These are phyloP conservation scores for Dictyostelium purpureum DNA, from an alignment of 78 protist species.

Conservation along the genomic window DNA sequence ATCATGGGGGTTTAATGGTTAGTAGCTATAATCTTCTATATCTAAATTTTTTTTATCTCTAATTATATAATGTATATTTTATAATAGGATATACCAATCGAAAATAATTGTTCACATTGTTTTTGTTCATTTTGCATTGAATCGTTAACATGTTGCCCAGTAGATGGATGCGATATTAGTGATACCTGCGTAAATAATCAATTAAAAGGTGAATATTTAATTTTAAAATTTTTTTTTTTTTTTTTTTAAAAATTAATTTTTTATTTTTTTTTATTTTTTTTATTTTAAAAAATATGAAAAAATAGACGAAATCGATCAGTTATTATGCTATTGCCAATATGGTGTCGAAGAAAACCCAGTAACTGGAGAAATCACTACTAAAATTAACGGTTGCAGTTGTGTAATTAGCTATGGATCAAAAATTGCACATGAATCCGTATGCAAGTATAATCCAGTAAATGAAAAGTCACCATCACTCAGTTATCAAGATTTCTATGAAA, in stretches of 20 bases:
- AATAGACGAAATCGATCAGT: constrained; percentile 40
- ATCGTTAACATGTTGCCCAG: constrained; percentile 17
- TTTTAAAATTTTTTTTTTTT: not conserved
- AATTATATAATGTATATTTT: too few species aligned
- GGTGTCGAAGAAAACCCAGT: constrained; percentile 19
- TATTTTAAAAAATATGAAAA: not conserved
- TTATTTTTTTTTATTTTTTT: not conserved
- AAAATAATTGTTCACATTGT: constrained; percentile 20
- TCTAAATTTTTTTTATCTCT: too few species aligned
- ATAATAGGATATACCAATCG: constrained; percentile 10
- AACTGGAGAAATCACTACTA: constrained; percentile 15
- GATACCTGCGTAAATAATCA: not conserved
- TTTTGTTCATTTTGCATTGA: constrained; percentile 49
- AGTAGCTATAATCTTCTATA: too few species aligned
- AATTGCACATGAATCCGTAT: constrained; percentile 6
- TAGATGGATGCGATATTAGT: not conserved
- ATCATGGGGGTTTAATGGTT: constrained; percentile 52
- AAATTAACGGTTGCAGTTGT: constrained; percentile 38
- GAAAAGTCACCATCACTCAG: not conserved
- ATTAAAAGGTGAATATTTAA: constrained; percentile 16
- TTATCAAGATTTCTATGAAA: constrained; percentile 31
- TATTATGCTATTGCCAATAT: constrained; percentile 69
- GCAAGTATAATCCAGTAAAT: constrained; percentile 1
- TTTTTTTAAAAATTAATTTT: not conserved
- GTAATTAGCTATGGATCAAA: constrained; percentile 40